A percentile compares a stretch with the other conserved stretches of the same genome.
Conservation (phyloP, 2,329 filamentous ascomycete species). For the Pseudonectria buxi region DNA sequence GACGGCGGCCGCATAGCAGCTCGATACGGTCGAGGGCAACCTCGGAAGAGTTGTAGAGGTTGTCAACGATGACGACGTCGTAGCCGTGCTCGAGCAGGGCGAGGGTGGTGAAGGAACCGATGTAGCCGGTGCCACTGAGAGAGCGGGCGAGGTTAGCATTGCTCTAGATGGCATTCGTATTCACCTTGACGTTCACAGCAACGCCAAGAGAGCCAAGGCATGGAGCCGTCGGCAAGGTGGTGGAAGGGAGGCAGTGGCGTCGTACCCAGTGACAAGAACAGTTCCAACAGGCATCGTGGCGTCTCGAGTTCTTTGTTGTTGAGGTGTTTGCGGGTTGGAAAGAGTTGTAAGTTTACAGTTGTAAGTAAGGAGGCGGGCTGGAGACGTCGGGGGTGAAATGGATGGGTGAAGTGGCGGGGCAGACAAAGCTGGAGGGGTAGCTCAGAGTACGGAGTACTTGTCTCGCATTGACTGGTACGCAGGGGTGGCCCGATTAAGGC, state of each 20-base stretch:
- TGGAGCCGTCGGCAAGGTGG: background rate
- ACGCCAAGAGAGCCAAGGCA: background rate
- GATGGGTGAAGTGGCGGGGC: background rate
- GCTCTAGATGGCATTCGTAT: no score
- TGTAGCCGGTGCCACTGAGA: slow-evolving; percentile 90
- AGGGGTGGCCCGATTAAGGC: no score
- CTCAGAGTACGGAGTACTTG: no score
- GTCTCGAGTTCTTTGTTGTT: slow-evolving; percentile 16
- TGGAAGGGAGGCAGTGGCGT: slow-evolving; percentile 12
- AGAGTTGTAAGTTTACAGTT: slow-evolving; percentile 4
- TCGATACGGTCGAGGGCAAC: slow-evolving; percentile 93
- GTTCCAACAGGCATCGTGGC: slow-evolving; percentile 71
- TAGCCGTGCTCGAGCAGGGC: slow-evolving; percentile 90
- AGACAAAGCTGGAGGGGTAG: background rate
- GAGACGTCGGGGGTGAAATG: background rate
- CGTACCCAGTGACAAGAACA: slow-evolving; percentile 84
- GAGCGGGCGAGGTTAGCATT: slow-evolving; percentile 14
- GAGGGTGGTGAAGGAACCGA: slow-evolving; percentile 93
- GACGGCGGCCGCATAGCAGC: slow-evolving; percentile 82
- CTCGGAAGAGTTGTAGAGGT: slow-evolving; percentile 90
- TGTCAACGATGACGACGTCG: slow-evolving; percentile 95
- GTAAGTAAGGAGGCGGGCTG: slow-evolving; percentile 1
- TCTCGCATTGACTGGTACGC: no score
- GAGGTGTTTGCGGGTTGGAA: slow-evolving; percentile 5
- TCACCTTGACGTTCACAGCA: background rate